These are phyloP conservation scores for Coleophoma crateriformis DNA, from an alignment of 2,329 filamentous ascomycete genomes.

Conservation along the genomic window DNA sequence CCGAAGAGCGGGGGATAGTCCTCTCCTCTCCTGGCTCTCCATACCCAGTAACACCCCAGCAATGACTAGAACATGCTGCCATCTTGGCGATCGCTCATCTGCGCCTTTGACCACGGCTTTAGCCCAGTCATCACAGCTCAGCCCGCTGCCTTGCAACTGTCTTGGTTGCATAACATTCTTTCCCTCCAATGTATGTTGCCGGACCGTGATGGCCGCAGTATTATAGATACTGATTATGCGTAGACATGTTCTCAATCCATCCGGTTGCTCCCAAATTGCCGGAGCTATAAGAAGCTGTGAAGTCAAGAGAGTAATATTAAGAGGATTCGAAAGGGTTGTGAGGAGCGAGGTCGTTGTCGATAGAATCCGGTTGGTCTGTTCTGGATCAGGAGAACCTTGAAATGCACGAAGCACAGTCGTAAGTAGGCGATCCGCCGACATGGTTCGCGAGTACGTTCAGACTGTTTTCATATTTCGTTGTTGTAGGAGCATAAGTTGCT, in stretches of 20 bases:
- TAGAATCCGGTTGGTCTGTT: conserved; percentile 27
- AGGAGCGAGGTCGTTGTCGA: conserved; percentile 49
- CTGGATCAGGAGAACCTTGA: conserved; percentile 18
- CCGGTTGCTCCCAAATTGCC: conserved; percentile 48
- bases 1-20: conserved; percentile 44
- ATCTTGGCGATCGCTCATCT: conserved; percentile 55
- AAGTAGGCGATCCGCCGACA: conserved; percentile 26
- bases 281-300: conserved; percentile 52
- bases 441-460: conserved; percentile 3
- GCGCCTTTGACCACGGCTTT: conserved; percentile 31
- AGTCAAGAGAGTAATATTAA: conserved; percentile 52
- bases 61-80: conserved; percentile 62
- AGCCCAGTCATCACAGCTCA: conserved; percentile 35
- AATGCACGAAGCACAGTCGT: conserved; percentile 25
- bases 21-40: conserved; percentile 49
- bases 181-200: conserved; percentile 26
- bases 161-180: conserved; percentile 27
- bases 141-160: conserved; percentile 48
- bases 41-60: conserved; percentile 58
- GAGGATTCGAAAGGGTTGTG: conserved; percentile 51
- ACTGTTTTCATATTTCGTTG: too few species aligned
- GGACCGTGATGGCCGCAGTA: conserved; percentile 34
- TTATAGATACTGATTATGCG: conserved; percentile 52
- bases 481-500: too few species aligned
- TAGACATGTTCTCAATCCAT: conserved; percentile 44